These are phyloP conservation scores for Plectosphaerella plurivora DNA, from an alignment of 2,329 filamentous ascomycete genomes.

Conservation along the genomic window DNA sequence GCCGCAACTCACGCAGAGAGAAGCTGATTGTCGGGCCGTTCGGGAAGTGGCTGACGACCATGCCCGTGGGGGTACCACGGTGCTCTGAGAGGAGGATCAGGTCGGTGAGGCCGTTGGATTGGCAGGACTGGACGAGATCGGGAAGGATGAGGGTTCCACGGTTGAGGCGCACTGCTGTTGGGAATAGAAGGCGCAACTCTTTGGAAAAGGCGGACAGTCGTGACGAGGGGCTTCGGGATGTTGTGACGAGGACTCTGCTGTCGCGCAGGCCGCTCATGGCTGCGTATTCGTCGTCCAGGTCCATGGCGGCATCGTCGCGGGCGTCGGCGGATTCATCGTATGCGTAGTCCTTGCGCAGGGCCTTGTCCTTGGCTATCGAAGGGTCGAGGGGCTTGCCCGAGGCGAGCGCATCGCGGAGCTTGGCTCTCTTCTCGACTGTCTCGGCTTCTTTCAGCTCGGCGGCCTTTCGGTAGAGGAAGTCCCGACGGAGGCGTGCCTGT, in stretches of 20 bases:
- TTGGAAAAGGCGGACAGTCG: constrained; percentile 88
- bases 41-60: constrained; percentile 66
- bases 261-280: constrained; percentile 89
- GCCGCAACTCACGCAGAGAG: constrained; percentile 49
- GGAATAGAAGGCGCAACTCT: constrained; percentile 74
- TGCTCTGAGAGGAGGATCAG: constrained; percentile 83
- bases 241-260: constrained; percentile 34
- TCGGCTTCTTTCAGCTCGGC: constrained; percentile 86
- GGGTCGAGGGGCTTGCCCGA: constrained; percentile 83
- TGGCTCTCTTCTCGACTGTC: constrained; percentile 84
- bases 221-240: constrained; percentile 60
- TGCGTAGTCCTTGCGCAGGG: constrained; percentile 80
- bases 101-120: constrained; percentile 76
- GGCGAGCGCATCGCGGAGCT: constrained; percentile 80
- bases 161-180: constrained; percentile 82
- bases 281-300: constrained; percentile 85
- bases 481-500: constrained; percentile 35
- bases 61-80: constrained; percentile 58
- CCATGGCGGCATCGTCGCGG: constrained; percentile 62
- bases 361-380: constrained; percentile 79
- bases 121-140: constrained; percentile 78
- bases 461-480: constrained; percentile 81
- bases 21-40: constrained; percentile 82
- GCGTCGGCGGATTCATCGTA: constrained; percentile 83
- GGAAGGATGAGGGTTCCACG: constrained; percentile 85